phyloP scores from a whole-genome alignment of 306 rosid genomes.

The Ormosia emarginata region DNA sequence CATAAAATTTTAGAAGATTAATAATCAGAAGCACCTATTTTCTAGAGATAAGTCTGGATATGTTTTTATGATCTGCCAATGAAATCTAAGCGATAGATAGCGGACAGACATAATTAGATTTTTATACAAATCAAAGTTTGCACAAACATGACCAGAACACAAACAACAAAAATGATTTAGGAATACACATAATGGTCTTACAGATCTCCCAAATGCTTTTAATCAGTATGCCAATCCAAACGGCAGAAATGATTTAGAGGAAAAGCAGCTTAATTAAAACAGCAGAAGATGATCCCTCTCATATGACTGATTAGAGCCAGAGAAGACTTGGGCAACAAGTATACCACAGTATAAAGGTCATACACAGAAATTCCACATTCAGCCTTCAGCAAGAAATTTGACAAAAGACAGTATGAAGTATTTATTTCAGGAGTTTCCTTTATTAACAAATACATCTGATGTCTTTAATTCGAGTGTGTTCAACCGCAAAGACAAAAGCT shows the following conservation, averaged over 20 bases:
- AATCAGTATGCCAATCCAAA: background rate
- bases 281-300: background rate
- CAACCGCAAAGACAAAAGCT: background rate
- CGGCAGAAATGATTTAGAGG: background rate
- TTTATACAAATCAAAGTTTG: background rate
- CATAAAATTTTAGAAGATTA: background rate
- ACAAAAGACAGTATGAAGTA: background rate
- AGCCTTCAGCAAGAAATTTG: background rate
- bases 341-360: background rate
- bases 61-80: background rate
- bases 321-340: background rate
- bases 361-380: background rate
- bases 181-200: background rate
- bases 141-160: background rate
- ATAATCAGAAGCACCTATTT: constrained; percentile 1
- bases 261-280: background rate
- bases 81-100: background rate
- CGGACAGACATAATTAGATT: background rate
- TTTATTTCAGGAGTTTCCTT: background rate
- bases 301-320: constrained; percentile 2
- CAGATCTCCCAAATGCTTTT: background rate
- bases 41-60: background rate
- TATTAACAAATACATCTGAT: background rate
- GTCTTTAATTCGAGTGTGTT: background rate
- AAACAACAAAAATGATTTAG: background rate